Base-by-base conservation (phyloP, 2,329 filamentous ascomycete species). In the Phoma sp. region DNA sequence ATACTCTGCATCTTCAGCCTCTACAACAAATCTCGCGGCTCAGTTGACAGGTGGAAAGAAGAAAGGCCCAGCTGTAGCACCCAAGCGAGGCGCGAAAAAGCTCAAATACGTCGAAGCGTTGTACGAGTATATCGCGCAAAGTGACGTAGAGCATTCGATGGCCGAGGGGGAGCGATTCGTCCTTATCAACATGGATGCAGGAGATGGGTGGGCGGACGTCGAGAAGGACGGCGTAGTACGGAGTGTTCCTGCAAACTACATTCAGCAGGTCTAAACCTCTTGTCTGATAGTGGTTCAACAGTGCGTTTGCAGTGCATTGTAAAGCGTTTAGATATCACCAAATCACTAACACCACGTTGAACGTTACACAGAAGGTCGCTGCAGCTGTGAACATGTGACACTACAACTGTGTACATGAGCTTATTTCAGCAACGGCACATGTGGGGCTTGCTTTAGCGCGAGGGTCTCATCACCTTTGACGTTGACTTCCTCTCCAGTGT, bases 191-290 rank as follows among this genome's bases (percentile, higher is more conserved):
- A 88, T 91, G 52, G 94, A 98, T 71, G 84, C 88, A 0, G 95
- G 95, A 1, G 95, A 98, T 78, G 95, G 95, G 0, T 99, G 95
- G 95, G 91, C 88, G 25, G 95, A 98, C 78, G 95, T 99, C 17
- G 95, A 98, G 79, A 92, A 91, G 76, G 92, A 91, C 17, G 93
- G 93, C 1, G 81, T 87, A 36, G 91, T 88, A 43, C 93, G 88
- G 71, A 96, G 92, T 74, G 95, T 99, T 49, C 95, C 95, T 40
- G 93, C 93, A 33, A 96, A 92, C 75, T 99, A 98, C 79, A 85
- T 98, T 56, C 89, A 92, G 76, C 85, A 88, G 69, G 85, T 91
- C 45, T 89, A 65, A 64, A 54, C 38, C 27, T 62, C 64, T 45
- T 64, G 58, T 43, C 41, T 62, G 55, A 50, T 54, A 31, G 55